Conservation (phyloP, 768 basidiomycete genomes). For the Rhodotorula graminis region DNA sequence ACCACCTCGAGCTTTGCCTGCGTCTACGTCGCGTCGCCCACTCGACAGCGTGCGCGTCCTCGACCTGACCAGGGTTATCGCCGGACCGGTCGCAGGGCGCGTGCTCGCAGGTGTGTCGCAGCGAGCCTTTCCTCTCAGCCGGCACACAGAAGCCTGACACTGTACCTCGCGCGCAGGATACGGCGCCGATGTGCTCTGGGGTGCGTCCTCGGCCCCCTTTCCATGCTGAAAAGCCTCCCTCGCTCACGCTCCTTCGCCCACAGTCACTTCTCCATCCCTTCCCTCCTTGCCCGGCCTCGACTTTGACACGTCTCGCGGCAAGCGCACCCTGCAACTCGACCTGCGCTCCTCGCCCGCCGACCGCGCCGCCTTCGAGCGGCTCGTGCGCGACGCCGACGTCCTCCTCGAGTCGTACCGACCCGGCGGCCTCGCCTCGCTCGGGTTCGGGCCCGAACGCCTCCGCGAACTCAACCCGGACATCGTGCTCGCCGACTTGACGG, state of each 20-base stretch:
- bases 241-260: too few relatives aligned
- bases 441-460: conserved; percentile 53
- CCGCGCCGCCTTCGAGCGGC: conserved; percentile 45
- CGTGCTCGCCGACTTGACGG: conserved; percentile 56
- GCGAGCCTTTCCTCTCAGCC: conserved; percentile 51
- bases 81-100: conserved; percentile 58
- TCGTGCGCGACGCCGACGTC: conserved; percentile 54
- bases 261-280: conserved; percentile 48
- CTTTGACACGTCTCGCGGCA: conserved; percentile 60
- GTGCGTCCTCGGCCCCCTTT: too few relatives aligned
- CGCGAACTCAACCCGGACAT: conserved; percentile 51
- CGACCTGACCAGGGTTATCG: conserved; percentile 60
- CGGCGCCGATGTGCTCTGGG: too few relatives aligned
- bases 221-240: too few relatives aligned
- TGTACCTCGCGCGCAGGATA: too few relatives aligned
- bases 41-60: conserved; percentile 56
- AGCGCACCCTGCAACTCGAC: conserved; percentile 61
- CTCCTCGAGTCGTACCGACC: conserved; percentile 60
- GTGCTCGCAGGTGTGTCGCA: conserved; percentile 59
- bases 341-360: conserved; percentile 47
- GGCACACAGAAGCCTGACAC: too few relatives aligned
- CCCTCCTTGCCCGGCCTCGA: conserved; percentile 57
- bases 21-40: conserved; percentile 44
- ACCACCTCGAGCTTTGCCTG: background rate
- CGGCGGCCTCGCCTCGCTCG: conserved; percentile 52